Base-by-base conservation (phyloP, 352 stramenopile genomes). In the Lagenidium giganteum region DNA sequence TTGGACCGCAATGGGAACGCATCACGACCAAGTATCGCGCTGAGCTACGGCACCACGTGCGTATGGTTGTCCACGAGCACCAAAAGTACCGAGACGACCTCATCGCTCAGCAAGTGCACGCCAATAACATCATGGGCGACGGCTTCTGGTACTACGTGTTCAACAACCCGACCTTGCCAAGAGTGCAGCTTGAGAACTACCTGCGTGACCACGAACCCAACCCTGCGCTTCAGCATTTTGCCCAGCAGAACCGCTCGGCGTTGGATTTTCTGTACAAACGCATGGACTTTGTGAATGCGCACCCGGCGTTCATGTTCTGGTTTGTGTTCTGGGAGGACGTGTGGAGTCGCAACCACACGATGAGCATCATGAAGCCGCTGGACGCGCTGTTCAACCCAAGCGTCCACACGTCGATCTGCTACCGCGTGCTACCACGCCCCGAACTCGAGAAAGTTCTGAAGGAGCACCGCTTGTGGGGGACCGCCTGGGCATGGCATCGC, bases 321-420 rank as follows among this genome's bases (percentile, higher is more conserved):
- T 80, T 62, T 23, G 49, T 80, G 8, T 74, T 80, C 47, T 76
- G 54, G 57, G 64, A 76, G 32, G 64, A 73, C 26, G 48, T 80
- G 11, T 73, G 55, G 22, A 42, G 48, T 20, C 49, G 62, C 4
- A 80, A 76, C 24, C 47, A 56, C 4, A 45, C 60, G 11, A 73
- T 80, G 61, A 51, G 31, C 18, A 29, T 49, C 0, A 28, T 76
- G 4, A 32, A 42, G n/a, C 42, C 37, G 14, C 51, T 52, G 21
- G 43, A 36, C 29, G 2, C 12, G 1, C 48, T 72, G 8, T 46
- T 71, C 1, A 50, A 71, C 23, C 68, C 68, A 1, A 26, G 20
- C 1, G 9, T 54, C 3, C 22, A 57, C 16, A 55, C 30, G 5
- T 51, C 68, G 5, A 68, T 76, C 17, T 64, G 51, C 30, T 80